phyloP scores from a whole-genome alignment of 768 basidiomycete genomes.

The Hygrophoropsis aurantiaca region DNA sequence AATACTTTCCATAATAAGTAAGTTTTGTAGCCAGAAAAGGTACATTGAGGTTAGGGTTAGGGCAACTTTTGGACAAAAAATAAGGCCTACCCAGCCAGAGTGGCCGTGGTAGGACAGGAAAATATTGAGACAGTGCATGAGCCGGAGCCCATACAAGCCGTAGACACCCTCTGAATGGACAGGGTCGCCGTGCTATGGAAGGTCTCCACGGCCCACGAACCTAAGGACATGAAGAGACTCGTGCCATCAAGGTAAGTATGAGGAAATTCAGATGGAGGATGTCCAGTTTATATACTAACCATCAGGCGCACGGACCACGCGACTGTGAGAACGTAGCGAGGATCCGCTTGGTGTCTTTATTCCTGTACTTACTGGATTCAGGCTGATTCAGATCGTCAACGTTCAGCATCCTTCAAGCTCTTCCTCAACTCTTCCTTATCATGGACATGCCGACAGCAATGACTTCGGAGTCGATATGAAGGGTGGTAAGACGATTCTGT shows the following conservation, averaged over 20 bases:
- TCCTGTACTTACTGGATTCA: too few species aligned
- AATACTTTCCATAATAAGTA: not conserved
- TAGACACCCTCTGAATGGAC: constrained; percentile 35
- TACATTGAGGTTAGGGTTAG: not conserved
- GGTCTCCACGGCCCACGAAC: constrained; percentile 1
- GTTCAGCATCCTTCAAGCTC: too few species aligned
- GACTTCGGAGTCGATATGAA: too few species aligned
- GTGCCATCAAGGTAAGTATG: constrained; percentile 2
- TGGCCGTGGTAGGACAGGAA: constrained; percentile 31
- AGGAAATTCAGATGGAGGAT: not conserved
- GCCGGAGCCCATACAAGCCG: constrained; percentile 42
- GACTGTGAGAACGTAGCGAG: too few species aligned
- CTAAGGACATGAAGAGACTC: not conserved
- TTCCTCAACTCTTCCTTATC: too few species aligned
- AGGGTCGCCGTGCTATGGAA: constrained; percentile 42
- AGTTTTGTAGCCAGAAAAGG: too few species aligned
- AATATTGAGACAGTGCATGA: constrained; percentile 45
- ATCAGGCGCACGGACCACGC: not conserved
- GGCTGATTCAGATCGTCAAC: too few species aligned
- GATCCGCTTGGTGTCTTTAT: too few species aligned
- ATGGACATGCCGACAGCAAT: too few species aligned
- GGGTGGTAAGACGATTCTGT: too few species aligned
- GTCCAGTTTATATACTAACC: not conserved
- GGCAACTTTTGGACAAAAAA: not conserved
- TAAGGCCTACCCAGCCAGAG: not conserved